A percentile compares a stretch with the other conserved stretches of the same genome.
Conservation (phyloP, 805 yeast species). For the Wickerhamomyces hampshirensis region DNA sequence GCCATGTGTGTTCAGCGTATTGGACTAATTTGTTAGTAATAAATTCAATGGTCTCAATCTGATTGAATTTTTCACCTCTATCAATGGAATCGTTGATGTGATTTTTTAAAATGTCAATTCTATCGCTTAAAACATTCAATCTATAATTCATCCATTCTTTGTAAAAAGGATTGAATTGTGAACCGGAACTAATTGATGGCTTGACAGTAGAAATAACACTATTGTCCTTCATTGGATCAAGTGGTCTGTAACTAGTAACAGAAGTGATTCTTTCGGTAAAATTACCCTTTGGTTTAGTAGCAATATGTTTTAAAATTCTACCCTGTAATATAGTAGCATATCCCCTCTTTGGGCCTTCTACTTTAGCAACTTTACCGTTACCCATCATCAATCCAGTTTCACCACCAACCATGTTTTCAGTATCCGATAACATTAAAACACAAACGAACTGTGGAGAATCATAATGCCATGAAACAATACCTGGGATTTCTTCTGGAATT, state of each 20-base stretch:
- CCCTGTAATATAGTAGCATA: slow-evolving; percentile 42
- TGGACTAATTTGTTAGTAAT: slow-evolving; percentile 20
- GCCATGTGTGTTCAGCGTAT: slow-evolving; percentile 24
- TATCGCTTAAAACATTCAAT: slow-evolving; percentile 27
- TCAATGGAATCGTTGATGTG: slow-evolving; percentile 15
- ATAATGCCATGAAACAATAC: slow-evolving; percentile 57
- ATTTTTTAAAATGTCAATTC: slow-evolving; percentile 24
- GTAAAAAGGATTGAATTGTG: slow-evolving; percentile 31
- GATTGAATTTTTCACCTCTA: slow-evolving; percentile 29
- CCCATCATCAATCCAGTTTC: slow-evolving; percentile 43
- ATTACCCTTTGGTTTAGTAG: slow-evolving; percentile 34
- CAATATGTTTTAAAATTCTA: slow-evolving; percentile 38
- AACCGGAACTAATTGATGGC: slow-evolving; percentile 30
- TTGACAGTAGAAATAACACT: slow-evolving; percentile 35
- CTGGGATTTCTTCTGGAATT: slow-evolving; percentile 32
- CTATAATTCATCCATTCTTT: slow-evolving; percentile 34
- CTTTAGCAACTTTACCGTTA: slow-evolving; percentile 12
- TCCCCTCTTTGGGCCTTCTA: slow-evolving; percentile 38
- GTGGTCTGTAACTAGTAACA: slow-evolving; percentile 37
- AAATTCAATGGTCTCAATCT: slow-evolving; percentile 27
- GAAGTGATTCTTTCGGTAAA: slow-evolving; percentile 34
- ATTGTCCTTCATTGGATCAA: slow-evolving; percentile 29
- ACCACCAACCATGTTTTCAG: slow-evolving; percentile 52
- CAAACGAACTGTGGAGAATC: slow-evolving; percentile 59
- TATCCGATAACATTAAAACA: slow-evolving; percentile 55